Conservation (phyloP, 176 grass and related monocot genomes). For the Carex pumila region DNA sequence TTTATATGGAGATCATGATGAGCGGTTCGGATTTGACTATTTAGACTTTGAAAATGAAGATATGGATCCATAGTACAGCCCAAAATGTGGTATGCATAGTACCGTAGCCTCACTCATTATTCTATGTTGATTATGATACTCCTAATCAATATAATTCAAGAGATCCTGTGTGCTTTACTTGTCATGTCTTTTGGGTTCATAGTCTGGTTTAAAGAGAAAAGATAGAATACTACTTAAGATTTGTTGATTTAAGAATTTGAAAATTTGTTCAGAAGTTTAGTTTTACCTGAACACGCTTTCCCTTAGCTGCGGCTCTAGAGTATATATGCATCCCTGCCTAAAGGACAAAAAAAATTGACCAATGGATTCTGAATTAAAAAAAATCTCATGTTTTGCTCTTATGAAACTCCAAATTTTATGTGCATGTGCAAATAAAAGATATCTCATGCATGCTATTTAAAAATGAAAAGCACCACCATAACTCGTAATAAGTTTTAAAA, state of each 20-base stretch:
- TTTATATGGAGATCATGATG: too few relatives aligned
- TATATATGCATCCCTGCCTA: slow-evolving; percentile 99
- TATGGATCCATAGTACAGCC: too few relatives aligned
- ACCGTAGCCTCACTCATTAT: background rate
- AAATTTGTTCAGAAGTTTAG: background rate
- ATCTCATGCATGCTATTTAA: background rate
- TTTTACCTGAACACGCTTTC: slow-evolving; percentile 93
- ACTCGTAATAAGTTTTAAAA: background rate
- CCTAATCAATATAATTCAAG: background rate
- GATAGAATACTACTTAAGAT: background rate
- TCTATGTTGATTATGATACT: background rate
- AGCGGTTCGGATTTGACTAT: too few relatives aligned
- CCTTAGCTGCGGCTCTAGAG: slow-evolving; percentile 75
- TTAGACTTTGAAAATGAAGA: too few relatives aligned
- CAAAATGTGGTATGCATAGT: too few relatives aligned
- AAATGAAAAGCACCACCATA: background rate
- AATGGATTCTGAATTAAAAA: background rate
- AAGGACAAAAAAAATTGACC: background rate
- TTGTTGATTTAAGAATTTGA: background rate
- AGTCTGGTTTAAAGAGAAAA: background rate
- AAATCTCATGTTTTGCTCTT: background rate
- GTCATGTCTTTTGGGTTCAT: background rate
- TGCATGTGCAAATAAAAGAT: background rate
- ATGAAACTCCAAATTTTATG: background rate
- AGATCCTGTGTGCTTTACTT: background rate